Evolutionary conservation across 805 yeast genomes (phyloP), one percentile per base, ranked within the genome.

Genomic region (Metschnikowia rubicola): DNA sequence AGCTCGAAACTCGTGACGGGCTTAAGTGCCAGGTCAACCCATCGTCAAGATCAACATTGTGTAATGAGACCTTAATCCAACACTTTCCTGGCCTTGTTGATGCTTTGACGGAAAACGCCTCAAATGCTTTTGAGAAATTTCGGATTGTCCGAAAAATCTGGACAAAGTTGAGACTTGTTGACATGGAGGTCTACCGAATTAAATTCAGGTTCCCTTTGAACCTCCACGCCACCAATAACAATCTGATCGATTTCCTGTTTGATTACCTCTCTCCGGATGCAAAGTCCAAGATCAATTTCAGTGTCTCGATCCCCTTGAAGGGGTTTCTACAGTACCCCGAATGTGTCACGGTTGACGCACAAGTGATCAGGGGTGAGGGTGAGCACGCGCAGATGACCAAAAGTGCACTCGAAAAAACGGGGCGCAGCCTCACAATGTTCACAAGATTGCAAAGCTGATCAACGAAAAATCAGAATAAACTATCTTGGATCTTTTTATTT

Each of bases 131-230:
- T n/a, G 55, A 50, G 9, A 48, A 48, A 26, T 37, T 56, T 19
- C 30, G 32, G 12, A 15, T 13, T 11, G 42, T 50, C 17, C 35
- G 53, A 13, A 17, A 36, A 3, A 39, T 46, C 10, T 53, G 57
- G 54, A 28, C 43, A 37, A 46, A 44, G 28, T 47, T 62, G 10
- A 47, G 46, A 35, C 34, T 39, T 19, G 51, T 64, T 9, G 75
- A 71, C 47, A 33, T 40, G 9, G 71, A 68, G 37, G 54, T 72
- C 17, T 63, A 58, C 54, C 61, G 57, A 41, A 50, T 69, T 2
- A 56, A 66, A 1, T 43, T 67, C 30, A 56, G 56, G 47, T 65
- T 54, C 41, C 75, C 74, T 0, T 38, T 67, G 12, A 41, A 44
- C 13, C 41, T 56, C 30, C 39, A 30, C 29, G 45, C 11, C 19